Base-by-base conservation (phyloP, 2,329 filamentous ascomycete genomes). In the Apiospora malaysiana region DNA sequence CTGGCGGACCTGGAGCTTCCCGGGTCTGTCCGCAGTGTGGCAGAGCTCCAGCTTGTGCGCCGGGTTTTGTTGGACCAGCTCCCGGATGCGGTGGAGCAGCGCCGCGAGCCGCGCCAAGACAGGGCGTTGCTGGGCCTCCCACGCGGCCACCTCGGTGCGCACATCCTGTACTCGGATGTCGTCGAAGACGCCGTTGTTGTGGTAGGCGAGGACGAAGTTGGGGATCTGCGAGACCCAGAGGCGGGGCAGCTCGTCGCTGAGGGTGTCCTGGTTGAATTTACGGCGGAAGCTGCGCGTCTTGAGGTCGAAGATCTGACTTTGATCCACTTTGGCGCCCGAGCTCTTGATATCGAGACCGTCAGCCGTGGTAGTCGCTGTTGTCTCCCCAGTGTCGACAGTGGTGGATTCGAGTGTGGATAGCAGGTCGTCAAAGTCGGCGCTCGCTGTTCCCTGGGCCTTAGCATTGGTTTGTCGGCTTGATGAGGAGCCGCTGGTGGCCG, bases 161-260 rank as follows among this genome's bases (percentile, higher is more conserved):
- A 72, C 68, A 16, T 71, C n/a, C 12, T 40, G 49, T 6, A 68
- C 42, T 18, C 56, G 40, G 51, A 72, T 80, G 10, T 85, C 79
- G 0, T 76, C 69, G 70, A 86, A 85, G 0, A 73, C 7, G 0
- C 83, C 82, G 1, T 59, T 68, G 6, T 75, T 70, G 67, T 86
- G 84, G 71, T 81, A 83, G 0, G 82, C 84, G 1, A 85, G 74
- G 40, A 86, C 75, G 49, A 85, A 81, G 9, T 79, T 81, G 0
- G 79, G 75, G 5, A 82, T 78, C 70, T 83, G 83, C 0, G 78
- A 70, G 0, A 82, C 70, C 84, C 84, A 86, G 10, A 85, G 75
- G 0, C 83, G 82, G 5, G 82, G 83, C 12, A 86, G 73, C 59
- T 85, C 80, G 4, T 80, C 74, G 14, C 71, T 77, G 0, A 84